Evolutionary conservation across 176 grass and related monocot genomes (phyloP).

Genomic region (Zizania latifolia): DNA sequence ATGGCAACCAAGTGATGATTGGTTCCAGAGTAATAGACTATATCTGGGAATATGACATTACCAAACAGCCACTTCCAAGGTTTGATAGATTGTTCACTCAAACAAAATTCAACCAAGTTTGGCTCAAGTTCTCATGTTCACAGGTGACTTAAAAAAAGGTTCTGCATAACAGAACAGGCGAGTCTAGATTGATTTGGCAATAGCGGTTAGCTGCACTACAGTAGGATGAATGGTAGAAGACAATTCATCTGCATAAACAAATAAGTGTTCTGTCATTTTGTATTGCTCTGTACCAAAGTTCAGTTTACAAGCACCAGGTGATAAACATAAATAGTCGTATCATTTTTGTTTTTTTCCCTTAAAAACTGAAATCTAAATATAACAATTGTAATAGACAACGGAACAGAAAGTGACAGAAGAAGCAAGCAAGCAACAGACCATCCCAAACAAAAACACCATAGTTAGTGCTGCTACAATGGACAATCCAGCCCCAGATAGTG

Average conservation of each 20-base stretch:
- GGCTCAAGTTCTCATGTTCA: too few relatives aligned
- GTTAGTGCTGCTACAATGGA: conserved; percentile 73
- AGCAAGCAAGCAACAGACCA: conserved; percentile 43
- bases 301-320: background rate
- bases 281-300: background rate
- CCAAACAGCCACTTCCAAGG: background rate
- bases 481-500: conserved; percentile 84
- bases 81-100: background rate
- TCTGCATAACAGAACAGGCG: background rate
- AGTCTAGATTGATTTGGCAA: background rate
- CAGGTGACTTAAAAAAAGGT: too few relatives aligned
- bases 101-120: background rate
- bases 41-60: background rate
- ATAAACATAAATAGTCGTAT: background rate
- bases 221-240: background rate
- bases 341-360: background rate
- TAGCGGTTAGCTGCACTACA: background rate
- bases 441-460: conserved; percentile 96
- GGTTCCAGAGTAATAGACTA: background rate
- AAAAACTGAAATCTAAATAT: background rate
- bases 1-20: background rate
- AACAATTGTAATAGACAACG: background rate
- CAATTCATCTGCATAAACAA: background rate
- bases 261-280: background rate
- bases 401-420: background rate